phyloP scores from a whole-genome alignment of 768 basidiomycete genomes.

The Fomitopsis serialis region DNA sequence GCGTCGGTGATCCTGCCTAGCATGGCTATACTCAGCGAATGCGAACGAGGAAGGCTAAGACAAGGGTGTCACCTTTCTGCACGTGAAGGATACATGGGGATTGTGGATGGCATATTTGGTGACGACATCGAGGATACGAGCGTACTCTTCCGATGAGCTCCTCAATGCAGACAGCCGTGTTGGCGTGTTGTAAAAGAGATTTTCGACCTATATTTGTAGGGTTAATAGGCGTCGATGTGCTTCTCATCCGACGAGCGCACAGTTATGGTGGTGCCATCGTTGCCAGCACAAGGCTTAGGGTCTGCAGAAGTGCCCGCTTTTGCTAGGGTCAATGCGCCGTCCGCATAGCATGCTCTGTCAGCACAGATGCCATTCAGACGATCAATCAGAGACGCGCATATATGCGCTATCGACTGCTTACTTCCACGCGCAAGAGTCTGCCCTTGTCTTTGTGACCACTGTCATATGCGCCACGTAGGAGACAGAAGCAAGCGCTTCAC shows the following conservation, averaged over 20 bases:
- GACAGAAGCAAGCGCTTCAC: constrained; percentile 94
- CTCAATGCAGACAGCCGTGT: constrained; percentile 82
- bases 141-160: constrained; percentile 85
- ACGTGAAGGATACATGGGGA: constrained; percentile 78
- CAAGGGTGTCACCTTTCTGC: constrained; percentile 68
- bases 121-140: constrained; percentile 84
- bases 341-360: constrained; percentile 71
- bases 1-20: constrained; percentile 66
- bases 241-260: constrained; percentile 33
- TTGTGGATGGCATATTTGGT: constrained; percentile 95
- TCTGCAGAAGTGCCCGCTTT: constrained; percentile 70
- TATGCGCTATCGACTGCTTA: constrained; percentile 34
- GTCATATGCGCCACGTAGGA: constrained; percentile 89
- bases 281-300: constrained; percentile 89
- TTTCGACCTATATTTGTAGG: constrained; percentile 64
- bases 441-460: constrained; percentile 85
- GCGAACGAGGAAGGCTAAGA: neutral
- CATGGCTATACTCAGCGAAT: neutral
- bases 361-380: no score
- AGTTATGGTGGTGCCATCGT: constrained; percentile 87
- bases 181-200: constrained; percentile 92
- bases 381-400: neutral
- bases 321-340: constrained; percentile 65
- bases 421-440: constrained; percentile 89
- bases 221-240: neutral